These are phyloP conservation scores for Xeromyces bisporus DNA, from an alignment of 495 filamentous ascomycete genomes.

Conservation along the genomic window DNA sequence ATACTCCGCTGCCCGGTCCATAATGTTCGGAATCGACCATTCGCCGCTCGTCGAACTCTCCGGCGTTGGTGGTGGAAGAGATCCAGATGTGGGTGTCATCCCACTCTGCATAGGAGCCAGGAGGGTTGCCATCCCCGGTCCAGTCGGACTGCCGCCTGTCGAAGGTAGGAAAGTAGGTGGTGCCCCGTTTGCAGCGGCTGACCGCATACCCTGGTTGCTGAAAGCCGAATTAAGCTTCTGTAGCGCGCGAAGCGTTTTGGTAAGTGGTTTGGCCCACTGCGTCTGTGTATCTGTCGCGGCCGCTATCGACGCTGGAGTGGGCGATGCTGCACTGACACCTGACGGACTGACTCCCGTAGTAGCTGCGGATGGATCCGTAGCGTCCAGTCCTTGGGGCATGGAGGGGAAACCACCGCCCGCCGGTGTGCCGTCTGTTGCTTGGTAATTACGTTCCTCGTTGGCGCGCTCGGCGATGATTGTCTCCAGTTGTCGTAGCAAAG, in stretches of 20 bases:
- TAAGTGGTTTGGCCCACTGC: constrained; percentile 31
- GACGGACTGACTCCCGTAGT: constrained; percentile 3
- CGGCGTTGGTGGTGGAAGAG: constrained; percentile 28
- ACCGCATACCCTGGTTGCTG: constrained; percentile 9
- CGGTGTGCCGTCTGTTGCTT: constrained; percentile 6
- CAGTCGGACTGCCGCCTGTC: constrained; percentile 3
- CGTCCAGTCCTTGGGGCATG: constrained; percentile 1
- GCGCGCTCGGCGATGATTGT: constrained; percentile 28
- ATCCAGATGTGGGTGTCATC: constrained; percentile 23
- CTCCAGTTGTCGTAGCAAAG: constrained; percentile 23
- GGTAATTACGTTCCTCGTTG: constrained; percentile 17
- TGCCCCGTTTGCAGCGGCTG: constrained; percentile 2
- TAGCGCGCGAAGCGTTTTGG: constrained; percentile 29
- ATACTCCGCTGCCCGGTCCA: constrained; percentile 31
- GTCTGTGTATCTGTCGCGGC: constrained; percentile 26
- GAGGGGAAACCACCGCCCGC: neutral
- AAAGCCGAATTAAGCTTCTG: constrained; percentile 29
- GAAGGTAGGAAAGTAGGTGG: constrained; percentile 3
- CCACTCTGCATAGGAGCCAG: constrained; percentile 9
- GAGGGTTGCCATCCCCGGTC: constrained; percentile 5
- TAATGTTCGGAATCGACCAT: constrained; percentile 28
- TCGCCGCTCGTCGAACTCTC: constrained; percentile 32
- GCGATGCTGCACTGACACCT: constrained; percentile 8
- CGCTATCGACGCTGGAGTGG: constrained; percentile 10
- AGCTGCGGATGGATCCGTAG: constrained; percentile 8